These are phyloP conservation scores for Solanum okadae DNA, from an alignment of 257 asterid species.

Conservation along the genomic window DNA sequence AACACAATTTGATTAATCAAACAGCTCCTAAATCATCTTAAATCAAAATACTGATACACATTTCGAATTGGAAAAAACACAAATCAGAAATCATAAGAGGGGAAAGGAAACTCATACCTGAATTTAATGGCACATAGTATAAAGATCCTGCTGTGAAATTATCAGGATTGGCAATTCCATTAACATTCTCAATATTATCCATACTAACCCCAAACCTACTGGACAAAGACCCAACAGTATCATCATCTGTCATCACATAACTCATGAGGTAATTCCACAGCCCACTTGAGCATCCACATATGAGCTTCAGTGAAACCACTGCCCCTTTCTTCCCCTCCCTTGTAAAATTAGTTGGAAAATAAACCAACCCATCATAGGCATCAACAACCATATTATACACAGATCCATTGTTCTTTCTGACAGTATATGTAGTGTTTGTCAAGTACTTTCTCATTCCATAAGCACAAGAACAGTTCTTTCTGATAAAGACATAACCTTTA, in stretches of 20 bases:
- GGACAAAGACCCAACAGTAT: slow-evolving; percentile 76
- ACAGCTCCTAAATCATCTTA: background rate
- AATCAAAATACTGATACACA: background rate
- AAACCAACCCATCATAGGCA: slow-evolving; percentile 73
- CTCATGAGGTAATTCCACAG: slow-evolving; percentile 95
- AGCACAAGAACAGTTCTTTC: slow-evolving; percentile 92
- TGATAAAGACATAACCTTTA: slow-evolving; percentile 61
- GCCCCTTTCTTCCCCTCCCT: slow-evolving; percentile 79
- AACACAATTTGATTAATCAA: background rate
- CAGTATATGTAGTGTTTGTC: slow-evolving; percentile 71
- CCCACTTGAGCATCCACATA: slow-evolving; percentile 96
- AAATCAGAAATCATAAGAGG: background rate
- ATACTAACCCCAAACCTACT: slow-evolving; percentile 98
- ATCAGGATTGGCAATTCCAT: slow-evolving; percentile 75
- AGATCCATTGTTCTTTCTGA: slow-evolving; percentile 59
- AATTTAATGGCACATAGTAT: slow-evolving; percentile 71
- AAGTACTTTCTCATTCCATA: slow-evolving; percentile 40
- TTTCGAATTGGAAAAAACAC: background rate
- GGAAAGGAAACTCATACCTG: slow-evolving; percentile 35
- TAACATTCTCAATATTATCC: slow-evolving; percentile 77
- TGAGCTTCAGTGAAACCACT: slow-evolving; percentile 65
- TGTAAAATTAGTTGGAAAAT: slow-evolving; percentile 56
- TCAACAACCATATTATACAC: slow-evolving; percentile 56
- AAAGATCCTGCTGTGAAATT: slow-evolving; percentile 77
- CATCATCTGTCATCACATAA: slow-evolving; percentile 83